Evolutionary conservation across 2,329 filamentous ascomycete species (phyloP).

Genomic region (Coleophoma eucalyptorum): DNA sequence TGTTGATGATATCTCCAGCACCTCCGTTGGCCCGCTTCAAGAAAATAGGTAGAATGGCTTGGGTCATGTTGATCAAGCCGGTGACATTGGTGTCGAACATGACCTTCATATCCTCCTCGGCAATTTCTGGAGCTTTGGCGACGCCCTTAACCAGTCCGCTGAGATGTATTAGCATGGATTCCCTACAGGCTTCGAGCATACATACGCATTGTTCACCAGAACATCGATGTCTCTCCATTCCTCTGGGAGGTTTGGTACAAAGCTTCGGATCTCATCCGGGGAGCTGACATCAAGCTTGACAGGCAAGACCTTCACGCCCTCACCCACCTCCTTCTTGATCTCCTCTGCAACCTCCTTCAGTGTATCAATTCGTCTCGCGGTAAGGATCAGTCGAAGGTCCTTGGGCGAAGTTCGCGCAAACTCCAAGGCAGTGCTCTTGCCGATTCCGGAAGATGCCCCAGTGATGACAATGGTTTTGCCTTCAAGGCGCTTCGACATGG

Average conservation of each 20-base stretch:
- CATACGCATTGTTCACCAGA: constrained; percentile 93
- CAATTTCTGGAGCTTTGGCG: constrained; percentile 80
- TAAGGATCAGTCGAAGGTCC: constrained; percentile 78
- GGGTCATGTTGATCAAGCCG: constrained; percentile 94
- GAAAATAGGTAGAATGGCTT: constrained; percentile 82
- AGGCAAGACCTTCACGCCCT: constrained; percentile 76
- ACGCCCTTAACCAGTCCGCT: constrained; percentile 88
- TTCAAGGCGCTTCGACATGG: constrained; percentile 76
- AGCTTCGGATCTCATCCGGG: constrained; percentile 65
- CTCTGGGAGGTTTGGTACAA: constrained; percentile 70
- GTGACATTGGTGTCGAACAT: constrained; percentile 96
- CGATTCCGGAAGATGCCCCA: constrained; percentile 91
- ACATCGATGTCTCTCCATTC: constrained; percentile 85
- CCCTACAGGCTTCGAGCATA: constrained; percentile 14
- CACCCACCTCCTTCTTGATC: constrained; percentile 72
- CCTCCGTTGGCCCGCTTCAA: constrained; percentile 66
- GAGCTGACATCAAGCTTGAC: constrained; percentile 86
- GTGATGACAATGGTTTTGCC: constrained; percentile 93
- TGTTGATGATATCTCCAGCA: constrained; percentile 90
- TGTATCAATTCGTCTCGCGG: constrained; percentile 79
- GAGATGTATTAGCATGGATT: constrained; percentile 3
- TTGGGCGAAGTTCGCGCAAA: constrained; percentile 83
- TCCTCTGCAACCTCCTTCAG: constrained; percentile 73
- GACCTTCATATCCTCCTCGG: constrained; percentile 72
- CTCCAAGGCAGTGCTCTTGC: constrained; percentile 77